Conservation (phyloP, 2,329 filamentous ascomycete genomes). For the Ilyonectria sp. region DNA sequence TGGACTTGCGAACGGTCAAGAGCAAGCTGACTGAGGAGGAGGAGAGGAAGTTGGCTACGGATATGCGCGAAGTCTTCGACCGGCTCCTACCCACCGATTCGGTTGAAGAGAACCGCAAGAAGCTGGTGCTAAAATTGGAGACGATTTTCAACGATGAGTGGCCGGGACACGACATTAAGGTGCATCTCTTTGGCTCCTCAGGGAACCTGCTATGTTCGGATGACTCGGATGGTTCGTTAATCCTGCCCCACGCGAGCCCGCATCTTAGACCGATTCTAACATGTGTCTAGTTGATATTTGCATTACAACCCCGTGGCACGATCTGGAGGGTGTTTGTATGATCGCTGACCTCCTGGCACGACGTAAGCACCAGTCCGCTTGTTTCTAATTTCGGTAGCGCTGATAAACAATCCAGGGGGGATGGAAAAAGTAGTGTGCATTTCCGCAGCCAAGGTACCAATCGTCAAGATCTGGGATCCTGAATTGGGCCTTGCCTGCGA, state of each 20-base stretch:
- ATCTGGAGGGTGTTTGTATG: conserved; percentile 90
- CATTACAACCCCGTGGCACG: conserved; percentile 92
- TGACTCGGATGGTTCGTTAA: conserved; percentile 88
- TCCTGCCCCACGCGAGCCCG: conserved; percentile 1
- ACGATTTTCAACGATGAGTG: conserved; percentile 90
- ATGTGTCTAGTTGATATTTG: conserved; percentile 87
- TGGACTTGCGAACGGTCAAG: conserved; percentile 81
- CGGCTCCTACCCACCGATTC: conserved; percentile 85
- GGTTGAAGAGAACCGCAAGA: conserved; percentile 81
- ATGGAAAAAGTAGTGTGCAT: conserved; percentile 98
- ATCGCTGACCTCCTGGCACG: conserved; percentile 88
- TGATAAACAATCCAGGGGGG: conserved; percentile 75
- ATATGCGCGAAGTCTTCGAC: conserved; percentile 90
- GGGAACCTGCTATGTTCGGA: conserved; percentile 95
- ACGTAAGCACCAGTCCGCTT: conserved; percentile 71
- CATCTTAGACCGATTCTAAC: conserved; percentile 28
- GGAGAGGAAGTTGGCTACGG: conserved; percentile 81
- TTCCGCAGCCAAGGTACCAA: conserved; percentile 94
- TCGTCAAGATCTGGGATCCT: conserved; percentile 99
- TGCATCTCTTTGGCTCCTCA: conserved; percentile 97
- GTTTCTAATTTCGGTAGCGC: conserved; percentile 26
- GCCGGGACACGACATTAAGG: conserved; percentile 90
- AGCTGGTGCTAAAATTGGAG: conserved; percentile 89
- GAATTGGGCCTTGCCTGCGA: conserved; percentile 91
- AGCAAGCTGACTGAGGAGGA: conserved; percentile 79